Conservation (phyloP, 176 grass and related monocot genomes). For the Raddia guianensis region DNA sequence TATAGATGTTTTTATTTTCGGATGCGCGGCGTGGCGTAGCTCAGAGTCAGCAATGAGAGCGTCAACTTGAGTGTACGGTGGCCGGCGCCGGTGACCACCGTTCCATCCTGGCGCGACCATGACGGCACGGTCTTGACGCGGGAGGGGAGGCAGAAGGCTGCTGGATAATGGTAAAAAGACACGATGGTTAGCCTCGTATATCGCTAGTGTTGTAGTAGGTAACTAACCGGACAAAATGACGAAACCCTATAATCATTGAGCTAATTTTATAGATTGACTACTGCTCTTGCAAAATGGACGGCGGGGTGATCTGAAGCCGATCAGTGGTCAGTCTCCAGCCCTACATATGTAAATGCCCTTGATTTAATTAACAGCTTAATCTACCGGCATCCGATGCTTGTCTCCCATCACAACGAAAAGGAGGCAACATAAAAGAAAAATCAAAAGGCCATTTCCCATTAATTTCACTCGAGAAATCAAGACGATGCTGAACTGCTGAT, state of each 20-base stretch:
- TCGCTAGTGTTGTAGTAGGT: not conserved
- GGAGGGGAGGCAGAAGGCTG: too few species aligned
- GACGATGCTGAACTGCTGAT: slow-evolving; percentile 9
- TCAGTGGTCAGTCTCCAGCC: not conserved
- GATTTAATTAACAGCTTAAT: not conserved
- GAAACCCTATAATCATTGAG: not conserved
- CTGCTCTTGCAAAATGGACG: not conserved
- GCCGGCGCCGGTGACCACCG: too few species aligned
- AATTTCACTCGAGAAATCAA: not conserved
- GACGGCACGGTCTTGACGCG: too few species aligned
- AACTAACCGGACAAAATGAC: not conserved
- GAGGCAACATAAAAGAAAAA: not conserved
- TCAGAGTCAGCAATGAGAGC: too few species aligned
- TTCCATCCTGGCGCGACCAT: too few species aligned
- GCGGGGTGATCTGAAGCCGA: not conserved
- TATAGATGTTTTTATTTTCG: too few species aligned
- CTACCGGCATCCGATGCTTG: slow-evolving; percentile 43
- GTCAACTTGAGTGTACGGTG: too few species aligned
- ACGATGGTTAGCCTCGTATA: too few species aligned
- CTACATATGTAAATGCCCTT: not conserved
- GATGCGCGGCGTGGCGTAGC: too few species aligned
- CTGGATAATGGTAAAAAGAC: too few species aligned
- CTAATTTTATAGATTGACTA: too few species aligned
- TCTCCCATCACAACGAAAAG: slow-evolving; percentile 26
- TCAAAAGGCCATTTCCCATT: not conserved